Evolutionary conservation across 257 asterid genomes (phyloP), one percentile per base, ranked within the genome.

Genomic region (Penstemon newberryi): DNA sequence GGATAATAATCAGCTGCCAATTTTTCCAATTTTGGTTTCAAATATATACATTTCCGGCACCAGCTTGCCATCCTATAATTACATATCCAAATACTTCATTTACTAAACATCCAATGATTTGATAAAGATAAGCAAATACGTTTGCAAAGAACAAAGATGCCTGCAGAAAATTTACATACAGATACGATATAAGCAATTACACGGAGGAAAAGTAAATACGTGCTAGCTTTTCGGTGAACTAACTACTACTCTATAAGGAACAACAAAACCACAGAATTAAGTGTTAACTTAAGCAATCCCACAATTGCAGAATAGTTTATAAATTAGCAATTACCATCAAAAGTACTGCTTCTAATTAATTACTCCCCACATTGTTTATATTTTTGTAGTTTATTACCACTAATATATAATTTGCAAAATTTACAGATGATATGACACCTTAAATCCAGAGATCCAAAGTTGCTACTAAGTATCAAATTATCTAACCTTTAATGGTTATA

Each of bases 41-140:
- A 79, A 80, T 85, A 93, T 85, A 93, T 88, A 72, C 97, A 93
- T 76, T 93, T 93, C 82, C 98, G 79, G 88, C 98, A 93, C 98
- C 98, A 90, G 75, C 66, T 85, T 67, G 98, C 97, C 87, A 78
- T 85, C 98, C 98, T 90, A 25, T 25, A 25, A 25, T 25, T 25
- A 84, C 80, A 85, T 38, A 80, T 68, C 76, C 77, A 80, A 73
- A 72, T 57, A 70, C 73, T 69, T 68, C 80, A 73, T 39, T 66
- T 60, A 69, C 69, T 62, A 72, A 65, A 54, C 69, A 63, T 46
- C 33, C 75, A 25, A 72, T 39, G 44, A 39, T 63, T 67, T 70
- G 54, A 77, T 42, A 65, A 72, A 72, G 42, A 65, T 44, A 51
- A 59, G 70, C 59, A 56, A 39, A 46, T 47, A 65, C 46, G 56